These are phyloP conservation scores for Aspergillus campestris DNA, from an alignment of 495 filamentous ascomycete species.

Conservation along the genomic window DNA sequence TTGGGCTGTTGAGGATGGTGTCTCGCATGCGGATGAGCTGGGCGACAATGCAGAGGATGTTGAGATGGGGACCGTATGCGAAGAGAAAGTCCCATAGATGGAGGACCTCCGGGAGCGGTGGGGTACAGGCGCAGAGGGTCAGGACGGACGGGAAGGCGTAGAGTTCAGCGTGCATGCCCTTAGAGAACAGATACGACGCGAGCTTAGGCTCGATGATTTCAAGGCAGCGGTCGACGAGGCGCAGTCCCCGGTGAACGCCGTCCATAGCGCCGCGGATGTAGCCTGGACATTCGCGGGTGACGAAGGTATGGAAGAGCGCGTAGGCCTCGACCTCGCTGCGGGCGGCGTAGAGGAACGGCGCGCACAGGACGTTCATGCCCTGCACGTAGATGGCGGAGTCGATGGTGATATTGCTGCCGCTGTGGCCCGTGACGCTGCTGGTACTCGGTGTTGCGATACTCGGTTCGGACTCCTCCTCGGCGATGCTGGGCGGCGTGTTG, in stretches of 20 bases:
- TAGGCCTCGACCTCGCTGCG: slow-evolving; percentile 93
- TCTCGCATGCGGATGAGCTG: slow-evolving; percentile 85
- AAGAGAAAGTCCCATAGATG: slow-evolving; percentile 98
- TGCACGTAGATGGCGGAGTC: slow-evolving; percentile 87
- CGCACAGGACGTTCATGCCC: slow-evolving; percentile 99
- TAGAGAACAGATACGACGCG: slow-evolving; percentile 69
- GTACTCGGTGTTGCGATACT: slow-evolving; percentile 20
- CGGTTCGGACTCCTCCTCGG: slow-evolving; percentile 32
- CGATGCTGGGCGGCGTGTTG: slow-evolving; percentile 36
- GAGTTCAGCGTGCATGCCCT: slow-evolving; percentile 82
- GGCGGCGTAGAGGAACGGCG: slow-evolving; percentile 92
- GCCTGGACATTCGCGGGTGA: slow-evolving; percentile 82
- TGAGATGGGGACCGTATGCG: slow-evolving; percentile 88
- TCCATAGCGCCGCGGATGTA: slow-evolving; percentile 97
- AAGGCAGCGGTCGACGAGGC: slow-evolving; percentile 82
- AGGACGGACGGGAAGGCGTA: slow-evolving; percentile 97
- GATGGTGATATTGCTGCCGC: slow-evolving; percentile 21
- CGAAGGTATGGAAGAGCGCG: slow-evolving; percentile 78
- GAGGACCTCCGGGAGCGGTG: slow-evolving; percentile 90
- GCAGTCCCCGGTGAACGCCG: slow-evolving; percentile 86
- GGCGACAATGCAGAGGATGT: slow-evolving; percentile 95
- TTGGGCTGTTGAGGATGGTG: slow-evolving; percentile 68
- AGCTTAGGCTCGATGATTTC: slow-evolving; percentile 87
- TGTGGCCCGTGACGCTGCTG: slow-evolving; percentile 1
- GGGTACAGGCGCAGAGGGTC: slow-evolving; percentile 91